phyloP scores from a whole-genome alignment of 2,329 filamentous ascomycete species.

The Pseudocercospora cruenta region DNA sequence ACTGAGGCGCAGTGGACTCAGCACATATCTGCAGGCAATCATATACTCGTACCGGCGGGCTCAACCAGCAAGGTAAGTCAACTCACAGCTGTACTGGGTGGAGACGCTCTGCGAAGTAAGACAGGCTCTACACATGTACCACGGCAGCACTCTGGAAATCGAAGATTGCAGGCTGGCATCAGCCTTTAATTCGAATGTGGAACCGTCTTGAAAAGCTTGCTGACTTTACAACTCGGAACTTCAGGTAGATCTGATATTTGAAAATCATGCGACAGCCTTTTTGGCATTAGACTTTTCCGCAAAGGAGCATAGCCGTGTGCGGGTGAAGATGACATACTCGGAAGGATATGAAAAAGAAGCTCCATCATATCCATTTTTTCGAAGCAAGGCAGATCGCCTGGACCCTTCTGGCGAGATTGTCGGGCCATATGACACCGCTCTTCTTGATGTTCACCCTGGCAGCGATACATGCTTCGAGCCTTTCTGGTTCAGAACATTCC shows the following conservation, averaged over 20 bases:
- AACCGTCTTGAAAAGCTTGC: too few species aligned
- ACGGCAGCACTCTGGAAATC: too few species aligned
- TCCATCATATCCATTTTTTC: conserved; percentile 45
- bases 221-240: too few species aligned
- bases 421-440: conserved; percentile 44
- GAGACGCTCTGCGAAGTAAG: too few species aligned
- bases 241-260: not conserved
- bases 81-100: too few species aligned
- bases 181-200: too few species aligned
- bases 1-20: not conserved
- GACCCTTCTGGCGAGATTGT: conserved; percentile 40
- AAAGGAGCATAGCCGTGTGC: conserved; percentile 1
- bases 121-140: too few species aligned
- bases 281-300: not conserved
- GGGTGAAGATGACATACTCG: conserved; percentile 37
- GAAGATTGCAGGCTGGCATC: too few species aligned
- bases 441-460: conserved; percentile 29
- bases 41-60: not conserved
- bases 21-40: not conserved
- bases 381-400: conserved; percentile 44
- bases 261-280: not conserved
- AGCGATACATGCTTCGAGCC: conserved; percentile 39
- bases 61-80: not conserved
- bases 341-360: conserved; percentile 43
- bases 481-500: conserved; percentile 49